Percentiles rank a stretch among this genome's conserved stretches.
Conservation (phyloP, 192 early-diverging fungal genomes). For the Umbelopsis ramanniana region DNA sequence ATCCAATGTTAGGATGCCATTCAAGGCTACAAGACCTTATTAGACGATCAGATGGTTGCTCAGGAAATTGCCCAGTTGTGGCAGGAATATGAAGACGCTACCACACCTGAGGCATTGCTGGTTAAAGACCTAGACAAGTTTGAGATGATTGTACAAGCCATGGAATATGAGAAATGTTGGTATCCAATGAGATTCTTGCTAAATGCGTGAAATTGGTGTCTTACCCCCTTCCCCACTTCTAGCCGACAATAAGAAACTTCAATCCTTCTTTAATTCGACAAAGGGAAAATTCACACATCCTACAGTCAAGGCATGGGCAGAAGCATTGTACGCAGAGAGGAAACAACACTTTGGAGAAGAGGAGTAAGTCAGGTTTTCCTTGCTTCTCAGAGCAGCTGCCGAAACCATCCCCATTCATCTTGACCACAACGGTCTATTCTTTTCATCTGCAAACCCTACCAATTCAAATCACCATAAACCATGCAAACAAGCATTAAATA, state of each 20-base stretch:
- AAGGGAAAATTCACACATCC: conserved; percentile 84
- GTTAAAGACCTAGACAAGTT: conserved; percentile 96
- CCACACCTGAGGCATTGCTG: conserved; percentile 75
- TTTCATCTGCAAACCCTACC: too few species aligned
- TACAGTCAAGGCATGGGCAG: conserved; percentile 79
- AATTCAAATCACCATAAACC: too few species aligned
- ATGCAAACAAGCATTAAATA: too few species aligned
- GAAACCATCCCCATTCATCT: neutral
- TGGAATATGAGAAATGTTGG: conserved; percentile 87
- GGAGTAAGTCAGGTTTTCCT: neutral
- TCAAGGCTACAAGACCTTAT: conserved; percentile 56
- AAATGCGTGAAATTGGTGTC: neutral
- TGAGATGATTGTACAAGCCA: conserved; percentile 93
- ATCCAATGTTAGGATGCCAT: conserved; percentile 57
- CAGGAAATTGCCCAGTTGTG: conserved; percentile 79
- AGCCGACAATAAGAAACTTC: conserved; percentile 64
- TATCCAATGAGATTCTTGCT: too few species aligned
- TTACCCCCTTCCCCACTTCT: neutral
- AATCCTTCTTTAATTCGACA: conserved; percentile 84
- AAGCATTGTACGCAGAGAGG: conserved; percentile 71
- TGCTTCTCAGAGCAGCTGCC: neutral
- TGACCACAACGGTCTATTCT: too few species aligned
- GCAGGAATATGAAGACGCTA: conserved; percentile 83
- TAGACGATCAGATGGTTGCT: conserved; percentile 61
- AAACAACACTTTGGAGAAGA: conserved; percentile 22